These are phyloP conservation scores for Sugiyamaella floridensis DNA, from an alignment of 805 yeast genomes.

Conservation along the genomic window DNA sequence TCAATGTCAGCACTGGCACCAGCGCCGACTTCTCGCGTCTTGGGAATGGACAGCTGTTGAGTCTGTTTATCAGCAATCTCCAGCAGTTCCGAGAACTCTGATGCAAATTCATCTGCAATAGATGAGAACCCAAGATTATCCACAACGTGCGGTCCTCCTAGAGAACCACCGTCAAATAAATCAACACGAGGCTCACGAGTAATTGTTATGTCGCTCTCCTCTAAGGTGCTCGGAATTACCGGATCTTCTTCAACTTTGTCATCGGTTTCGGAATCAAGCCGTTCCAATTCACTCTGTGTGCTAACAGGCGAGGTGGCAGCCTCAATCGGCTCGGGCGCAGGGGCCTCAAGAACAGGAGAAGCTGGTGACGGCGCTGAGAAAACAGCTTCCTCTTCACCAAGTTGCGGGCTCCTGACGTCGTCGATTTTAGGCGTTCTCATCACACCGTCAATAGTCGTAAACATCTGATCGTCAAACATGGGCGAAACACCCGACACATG, in stretches of 20 bases:
- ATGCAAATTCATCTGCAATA: conserved; percentile 17
- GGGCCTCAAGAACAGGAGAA: no score
- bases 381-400: background rate
- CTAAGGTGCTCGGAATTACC: no score
- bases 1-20: background rate
- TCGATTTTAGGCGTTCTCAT: background rate
- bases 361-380: no score
- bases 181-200: no score
- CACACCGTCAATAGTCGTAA: background rate
- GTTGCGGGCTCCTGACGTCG: background rate
- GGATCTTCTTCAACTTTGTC: no score
- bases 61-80: conserved; percentile 1
- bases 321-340: no score
- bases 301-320: no score
- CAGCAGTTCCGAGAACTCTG: conserved; percentile 15
- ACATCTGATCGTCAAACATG: background rate
- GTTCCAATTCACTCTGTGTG: no score
- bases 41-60: background rate
- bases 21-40: background rate
- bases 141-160: background rate
- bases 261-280: no score
- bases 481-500: background rate
- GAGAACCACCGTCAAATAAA: no score
- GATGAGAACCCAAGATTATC: conserved; percentile 7
- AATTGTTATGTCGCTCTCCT: no score